These are phyloP conservation scores for Trametes versicolor DNA, from an alignment of 1,284 basidiomycete species.

Conservation along the genomic window DNA sequence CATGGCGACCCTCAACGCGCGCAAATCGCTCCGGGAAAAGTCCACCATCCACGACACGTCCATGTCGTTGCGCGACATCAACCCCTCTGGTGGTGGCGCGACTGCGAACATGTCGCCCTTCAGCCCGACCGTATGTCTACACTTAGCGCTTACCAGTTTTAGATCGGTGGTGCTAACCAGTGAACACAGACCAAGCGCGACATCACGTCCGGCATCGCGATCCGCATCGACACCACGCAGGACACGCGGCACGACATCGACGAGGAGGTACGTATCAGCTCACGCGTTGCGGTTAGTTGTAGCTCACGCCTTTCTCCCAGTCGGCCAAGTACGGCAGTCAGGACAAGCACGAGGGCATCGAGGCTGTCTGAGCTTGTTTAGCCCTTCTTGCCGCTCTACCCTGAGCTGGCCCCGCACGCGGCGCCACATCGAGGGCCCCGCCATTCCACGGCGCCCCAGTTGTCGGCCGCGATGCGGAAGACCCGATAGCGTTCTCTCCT, in stretches of 20 bases:
- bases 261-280: constrained; percentile 5
- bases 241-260: constrained; percentile 46
- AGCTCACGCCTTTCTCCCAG: background rate
- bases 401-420: background rate
- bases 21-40: constrained; percentile 56
- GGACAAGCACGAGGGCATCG: constrained; percentile 18
- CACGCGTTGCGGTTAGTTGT: background rate
- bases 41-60: constrained; percentile 53
- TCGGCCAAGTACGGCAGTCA: constrained; percentile 18
- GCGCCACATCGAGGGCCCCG: background rate
- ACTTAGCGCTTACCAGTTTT: background rate
- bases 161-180: background rate
- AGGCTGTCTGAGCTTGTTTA: constrained; percentile 11
- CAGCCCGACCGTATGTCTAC: constrained; percentile 5
- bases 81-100: constrained; percentile 14
- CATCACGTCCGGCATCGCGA: constrained; percentile 43
- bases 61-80: constrained; percentile 55
- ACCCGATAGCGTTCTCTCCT: background rate
- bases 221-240: constrained; percentile 63
- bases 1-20: constrained; percentile 64
- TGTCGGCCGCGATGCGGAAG: too few species aligned
- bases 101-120: constrained; percentile 19
- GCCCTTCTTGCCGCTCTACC: background rate
- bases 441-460: too few species aligned
- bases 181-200: constrained; percentile 15